These are phyloP conservation scores for Primulina eburnea DNA, from an alignment of 257 asterid genomes.

Conservation along the genomic window DNA sequence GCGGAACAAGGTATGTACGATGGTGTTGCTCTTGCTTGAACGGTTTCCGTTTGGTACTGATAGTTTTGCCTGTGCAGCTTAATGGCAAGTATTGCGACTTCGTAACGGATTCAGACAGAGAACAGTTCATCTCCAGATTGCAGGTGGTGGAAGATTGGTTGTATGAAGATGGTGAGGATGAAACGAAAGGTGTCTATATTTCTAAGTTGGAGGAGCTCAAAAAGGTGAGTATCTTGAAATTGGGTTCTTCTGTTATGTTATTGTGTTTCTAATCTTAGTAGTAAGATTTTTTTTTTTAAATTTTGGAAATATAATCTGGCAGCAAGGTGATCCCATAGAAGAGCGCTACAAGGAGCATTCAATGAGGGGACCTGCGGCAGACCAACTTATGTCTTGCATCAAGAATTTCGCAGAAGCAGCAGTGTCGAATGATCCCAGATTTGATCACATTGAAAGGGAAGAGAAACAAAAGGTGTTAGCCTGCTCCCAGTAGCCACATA, in stretches of 20 bases:
- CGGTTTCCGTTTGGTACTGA: neutral
- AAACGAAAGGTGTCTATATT: slow-evolving; percentile 66
- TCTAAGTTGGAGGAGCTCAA: slow-evolving; percentile 88
- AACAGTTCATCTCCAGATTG: slow-evolving; percentile 58
- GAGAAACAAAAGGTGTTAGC: slow-evolving; percentile 27
- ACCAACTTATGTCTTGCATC: slow-evolving; percentile 33
- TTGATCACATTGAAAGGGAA: slow-evolving; percentile 55
- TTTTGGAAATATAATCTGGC: slow-evolving; percentile 1
- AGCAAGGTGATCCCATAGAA: slow-evolving; percentile 48
- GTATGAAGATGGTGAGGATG: slow-evolving; percentile 96
- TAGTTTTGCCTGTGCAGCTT: slow-evolving; percentile 50
- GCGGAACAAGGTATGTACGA: slow-evolving; percentile 71
- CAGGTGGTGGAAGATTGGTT: slow-evolving; percentile 98
- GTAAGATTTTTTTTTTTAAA: too few relatives aligned
- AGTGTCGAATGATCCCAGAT: slow-evolving; percentile 35
- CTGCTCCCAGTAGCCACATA: too few relatives aligned
- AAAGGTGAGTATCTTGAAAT: slow-evolving; percentile 28
- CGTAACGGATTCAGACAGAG: slow-evolving; percentile 69
- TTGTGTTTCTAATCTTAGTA: neutral
- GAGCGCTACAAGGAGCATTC: neutral
- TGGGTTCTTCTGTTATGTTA: too few relatives aligned
- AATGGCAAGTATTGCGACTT: slow-evolving; percentile 66
- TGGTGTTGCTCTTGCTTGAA: neutral
- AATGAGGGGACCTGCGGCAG: neutral
- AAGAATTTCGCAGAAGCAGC: slow-evolving; percentile 45